Percentiles rank a stretch among this genome's conserved stretches.
Conservation (phyloP, 1,284 basidiomycete genomes). For the Puccinia horiana region DNA sequence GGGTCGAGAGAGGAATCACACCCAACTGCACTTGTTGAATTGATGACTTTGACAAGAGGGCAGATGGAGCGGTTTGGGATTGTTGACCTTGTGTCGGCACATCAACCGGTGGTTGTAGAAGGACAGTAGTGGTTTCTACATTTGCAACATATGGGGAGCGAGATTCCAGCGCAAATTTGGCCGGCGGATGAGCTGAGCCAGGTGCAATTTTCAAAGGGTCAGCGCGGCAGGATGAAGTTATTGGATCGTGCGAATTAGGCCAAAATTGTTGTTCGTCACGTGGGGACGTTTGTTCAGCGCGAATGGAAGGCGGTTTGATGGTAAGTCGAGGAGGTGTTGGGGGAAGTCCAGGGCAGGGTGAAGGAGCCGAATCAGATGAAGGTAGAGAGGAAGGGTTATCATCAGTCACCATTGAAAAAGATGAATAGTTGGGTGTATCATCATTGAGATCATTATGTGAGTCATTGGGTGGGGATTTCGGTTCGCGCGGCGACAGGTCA, state of each 20-base stretch:
- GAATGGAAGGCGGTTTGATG: background rate
- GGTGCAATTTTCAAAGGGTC: background rate
- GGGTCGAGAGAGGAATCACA: constrained; percentile 10
- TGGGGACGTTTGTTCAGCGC: background rate
- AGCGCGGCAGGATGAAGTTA: background rate
- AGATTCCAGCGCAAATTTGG: background rate
- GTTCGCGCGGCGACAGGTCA: constrained; percentile 14
- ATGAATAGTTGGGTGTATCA: constrained; percentile 4
- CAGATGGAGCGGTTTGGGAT: background rate
- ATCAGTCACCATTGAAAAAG: constrained; percentile 34
- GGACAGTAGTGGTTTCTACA: constrained; percentile 15
- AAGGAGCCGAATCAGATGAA: constrained; percentile 23
- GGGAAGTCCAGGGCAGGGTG: constrained; percentile 3
- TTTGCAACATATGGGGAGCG: background rate
- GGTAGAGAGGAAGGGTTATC: constrained; percentile 24
- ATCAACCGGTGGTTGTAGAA: constrained; percentile 33
- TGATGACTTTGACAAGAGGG: background rate
- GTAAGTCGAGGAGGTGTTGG: constrained; percentile 16
- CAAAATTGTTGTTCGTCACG: constrained; percentile 6
- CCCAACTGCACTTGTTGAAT: constrained; percentile 13
- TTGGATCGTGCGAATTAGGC: background rate
- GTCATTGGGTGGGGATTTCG: constrained; percentile 2
- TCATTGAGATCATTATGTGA: constrained; percentile 4
- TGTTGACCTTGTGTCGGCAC: background rate
- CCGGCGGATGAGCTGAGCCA: background rate